These are phyloP conservation scores for Dryadomyces sulphureus DNA, from an alignment of 2,329 filamentous ascomycete species.

Conservation along the genomic window DNA sequence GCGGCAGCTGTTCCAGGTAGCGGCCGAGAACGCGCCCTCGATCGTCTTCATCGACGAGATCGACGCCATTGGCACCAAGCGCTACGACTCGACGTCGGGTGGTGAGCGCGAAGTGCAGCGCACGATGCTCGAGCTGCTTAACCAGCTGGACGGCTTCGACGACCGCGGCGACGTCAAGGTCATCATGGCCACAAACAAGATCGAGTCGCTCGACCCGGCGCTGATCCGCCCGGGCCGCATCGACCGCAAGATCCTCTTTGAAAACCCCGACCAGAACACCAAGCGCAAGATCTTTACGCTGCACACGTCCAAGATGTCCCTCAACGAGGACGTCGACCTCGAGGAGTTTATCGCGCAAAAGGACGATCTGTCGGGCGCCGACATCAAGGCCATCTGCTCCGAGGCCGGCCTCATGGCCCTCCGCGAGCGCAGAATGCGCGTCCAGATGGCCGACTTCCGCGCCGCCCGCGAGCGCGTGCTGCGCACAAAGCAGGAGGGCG, in stretches of 20 bases:
- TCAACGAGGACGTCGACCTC: constrained; percentile 91
- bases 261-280: constrained; percentile 66
- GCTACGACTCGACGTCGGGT: constrained; percentile 93
- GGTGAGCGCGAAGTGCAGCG: constrained; percentile 95
- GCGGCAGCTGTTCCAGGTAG: constrained; percentile 86
- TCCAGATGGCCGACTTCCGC: constrained; percentile 97
- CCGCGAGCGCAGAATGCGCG: constrained; percentile 88
- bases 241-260: constrained; percentile 83
- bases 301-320: constrained; percentile 96
- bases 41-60: constrained; percentile 99
- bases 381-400: constrained; percentile 98
- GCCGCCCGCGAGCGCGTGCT: constrained; percentile 84
- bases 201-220: constrained; percentile 90
- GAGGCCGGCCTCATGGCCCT: constrained; percentile 91
- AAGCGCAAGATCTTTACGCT: constrained; percentile 96
- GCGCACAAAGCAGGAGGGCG: constrained; percentile 97
- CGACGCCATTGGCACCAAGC: constrained; percentile 96
- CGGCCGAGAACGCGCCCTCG: constrained; percentile 86
- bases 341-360: constrained; percentile 98
- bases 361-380: constrained; percentile 90
- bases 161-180: constrained; percentile 98
- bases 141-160: constrained; percentile 97
- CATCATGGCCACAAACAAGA: constrained; percentile 99
- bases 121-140: constrained; percentile 95
- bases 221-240: constrained; percentile 95